phyloP scores from a whole-genome alignment of 257 asterid genomes.

The Solanum sitiens region DNA sequence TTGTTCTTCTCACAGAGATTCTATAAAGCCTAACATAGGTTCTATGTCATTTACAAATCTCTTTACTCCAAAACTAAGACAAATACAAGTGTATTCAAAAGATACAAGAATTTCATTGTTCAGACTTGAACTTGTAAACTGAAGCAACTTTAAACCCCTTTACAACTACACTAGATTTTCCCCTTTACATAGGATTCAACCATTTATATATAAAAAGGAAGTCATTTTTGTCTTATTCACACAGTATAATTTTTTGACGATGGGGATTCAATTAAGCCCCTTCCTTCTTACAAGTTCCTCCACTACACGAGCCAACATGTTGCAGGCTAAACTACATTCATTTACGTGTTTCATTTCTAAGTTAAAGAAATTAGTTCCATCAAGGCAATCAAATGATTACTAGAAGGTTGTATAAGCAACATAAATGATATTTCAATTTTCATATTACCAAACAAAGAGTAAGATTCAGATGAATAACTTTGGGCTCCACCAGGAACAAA shows the following conservation, averaged over 20 bases:
- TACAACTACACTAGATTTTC: background rate
- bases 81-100: background rate
- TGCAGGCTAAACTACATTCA: background rate
- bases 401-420: background rate
- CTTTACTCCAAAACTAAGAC: background rate
- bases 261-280: background rate
- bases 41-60: background rate
- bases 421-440: background rate
- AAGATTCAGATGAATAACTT: background rate
- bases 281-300: background rate
- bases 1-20: background rate
- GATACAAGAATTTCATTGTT: background rate
- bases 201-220: background rate
- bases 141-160: background rate
- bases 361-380: background rate
- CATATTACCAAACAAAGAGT: background rate
- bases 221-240: background rate
- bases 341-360: background rate
- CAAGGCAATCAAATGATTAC: background rate
- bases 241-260: background rate
- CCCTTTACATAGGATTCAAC: background rate
- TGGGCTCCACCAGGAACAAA: background rate
- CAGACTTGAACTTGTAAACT: background rate
- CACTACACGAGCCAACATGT: background rate
- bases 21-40: background rate